These are phyloP conservation scores for Melanogaster broomeanus DNA, from an alignment of 768 basidiomycete species.

Conservation along the genomic window DNA sequence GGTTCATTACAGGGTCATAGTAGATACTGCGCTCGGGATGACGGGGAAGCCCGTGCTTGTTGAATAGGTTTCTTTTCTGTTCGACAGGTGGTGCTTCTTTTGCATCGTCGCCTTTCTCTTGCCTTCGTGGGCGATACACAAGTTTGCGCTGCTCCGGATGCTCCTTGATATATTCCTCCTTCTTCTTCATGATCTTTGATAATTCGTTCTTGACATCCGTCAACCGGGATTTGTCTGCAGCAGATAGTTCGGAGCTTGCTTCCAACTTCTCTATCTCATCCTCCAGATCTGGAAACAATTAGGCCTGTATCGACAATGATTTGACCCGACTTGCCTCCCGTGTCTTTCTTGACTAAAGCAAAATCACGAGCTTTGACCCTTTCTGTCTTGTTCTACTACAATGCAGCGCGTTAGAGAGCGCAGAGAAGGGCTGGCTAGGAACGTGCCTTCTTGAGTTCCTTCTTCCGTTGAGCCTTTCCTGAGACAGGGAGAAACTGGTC, in stretches of 20 bases:
- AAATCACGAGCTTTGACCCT: conserved; percentile 83
- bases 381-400: conserved; percentile 88
- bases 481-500: neutral
- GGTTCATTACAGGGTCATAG: conserved; percentile 92
- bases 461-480: conserved; percentile 94
- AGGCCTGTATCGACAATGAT: conserved; percentile 1
- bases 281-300: conserved; percentile 63
- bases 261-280: conserved; percentile 75
- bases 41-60: conserved; percentile 80
- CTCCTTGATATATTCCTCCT: conserved; percentile 88
- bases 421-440: conserved; percentile 14
- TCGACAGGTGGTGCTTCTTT: conserved; percentile 40
- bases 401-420: conserved; percentile 11
- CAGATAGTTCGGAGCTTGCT: conserved; percentile 40
- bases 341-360: conserved; percentile 93
- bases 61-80: conserved; percentile 68
- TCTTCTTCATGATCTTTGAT: conserved; percentile 78
- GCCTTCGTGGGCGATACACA: conserved; percentile 66
- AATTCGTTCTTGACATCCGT: conserved; percentile 75
- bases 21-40: conserved; percentile 94
- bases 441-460: conserved; percentile 87
- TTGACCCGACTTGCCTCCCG: conserved; percentile 53
- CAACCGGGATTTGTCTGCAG: conserved; percentile 66
- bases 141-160: conserved; percentile 91
- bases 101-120: conserved; percentile 42